Base-by-base conservation (phyloP, 768 basidiomycete genomes). In the Leucosporidium scottii region DNA sequence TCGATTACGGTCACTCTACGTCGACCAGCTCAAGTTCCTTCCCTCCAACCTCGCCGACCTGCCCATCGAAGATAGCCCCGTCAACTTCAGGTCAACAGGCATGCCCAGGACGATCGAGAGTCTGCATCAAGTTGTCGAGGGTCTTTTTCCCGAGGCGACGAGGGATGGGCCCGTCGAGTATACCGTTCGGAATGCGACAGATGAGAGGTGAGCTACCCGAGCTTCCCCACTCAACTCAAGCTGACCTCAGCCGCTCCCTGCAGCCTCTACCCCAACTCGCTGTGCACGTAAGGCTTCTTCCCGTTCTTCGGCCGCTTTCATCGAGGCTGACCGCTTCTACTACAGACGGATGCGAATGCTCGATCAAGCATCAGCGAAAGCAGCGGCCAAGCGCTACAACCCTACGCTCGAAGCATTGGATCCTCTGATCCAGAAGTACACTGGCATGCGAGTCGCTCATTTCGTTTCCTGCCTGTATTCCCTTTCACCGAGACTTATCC, bases 21-120 rank as follows among this genome's bases (percentile, higher is more conserved):
- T 73, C 53, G 68, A 72, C 59, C 62, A 59, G 59, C 74, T 74
- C 62, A n/a, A 39, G 21, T 71, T 73, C 54, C 62, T 73, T 28
- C 74, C 74, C 4, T 2, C 54, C 44, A 39, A 8, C 4, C 60
- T 75, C 53, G 18, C 56, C 50, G 59, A 47, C 47, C n/a, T 30
- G 4, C 59, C 59, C 21, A 23, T 21, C 47, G 59, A n/a, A n/a
- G 20, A n/a, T 15, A 27, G 21, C 4, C 5, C 65, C 12, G 62
- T 73, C n/a, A 23, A 50, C 18, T 71, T 75, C 31, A 59, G 86
- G 57, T 87, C 84, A 21, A 91, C 90, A 3, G 87, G 88, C 74
- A 84, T 91, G 76, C 84, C 88, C 0, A 82, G 90, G 44, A 90
- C 89, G 8, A 85, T 86, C 21, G 87, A 90, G 72, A 86, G 86